Evolutionary conservation across 305 asterid species (phyloP), one percentile per base, ranked within the genome.

Genomic region (Fraxinus xanthoxyloides): DNA sequence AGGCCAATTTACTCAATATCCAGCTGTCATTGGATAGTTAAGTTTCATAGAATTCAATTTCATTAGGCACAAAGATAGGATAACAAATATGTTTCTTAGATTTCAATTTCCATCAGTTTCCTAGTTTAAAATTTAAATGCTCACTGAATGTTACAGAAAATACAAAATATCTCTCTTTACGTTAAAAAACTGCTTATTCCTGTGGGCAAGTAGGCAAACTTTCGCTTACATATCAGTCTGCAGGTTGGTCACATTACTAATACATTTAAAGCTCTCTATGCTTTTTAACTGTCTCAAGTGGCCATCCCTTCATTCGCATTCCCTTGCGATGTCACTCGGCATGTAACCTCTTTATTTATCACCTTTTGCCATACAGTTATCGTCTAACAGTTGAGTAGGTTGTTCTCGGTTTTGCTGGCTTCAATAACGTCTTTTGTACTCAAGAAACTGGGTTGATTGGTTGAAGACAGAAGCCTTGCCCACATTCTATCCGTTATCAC

Each of bases 401-500:
- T 84, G 87, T 85, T 88, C 35, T 85, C 88, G 77, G 63, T 85
- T 56, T 83, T 65, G 79, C 77, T 73, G 17, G 78, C 85, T 67
- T 80, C 87, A 4, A 34, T 46, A 32, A 73, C 69, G 7, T 89
- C 90, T 79, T 85, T 84, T 3, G 83, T 61, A 38, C 85, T 69
- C 92, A 90, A 82, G 87, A 94, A 94, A 83, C 98, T 92, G 5
- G 98, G 98, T 80, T 94, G 98, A 76, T 92, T 92, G 32, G 98
- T 94, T 7, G 98, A 94, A 12, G 97, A 91, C 23, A 94, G 87
- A 72, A 94, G 91, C 80, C 97, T 86, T 0, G 97, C 98, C 98
- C 98, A 94, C 98, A 94, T 94, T 80, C 98, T 87, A 81, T 94
- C 98, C 6, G 98, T 94, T 83, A 94, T 92, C 87, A 94, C 93